These are phyloP conservation scores for Candida glucosophila DNA, from an alignment of 1,139 yeast species.

Conservation along the genomic window DNA sequence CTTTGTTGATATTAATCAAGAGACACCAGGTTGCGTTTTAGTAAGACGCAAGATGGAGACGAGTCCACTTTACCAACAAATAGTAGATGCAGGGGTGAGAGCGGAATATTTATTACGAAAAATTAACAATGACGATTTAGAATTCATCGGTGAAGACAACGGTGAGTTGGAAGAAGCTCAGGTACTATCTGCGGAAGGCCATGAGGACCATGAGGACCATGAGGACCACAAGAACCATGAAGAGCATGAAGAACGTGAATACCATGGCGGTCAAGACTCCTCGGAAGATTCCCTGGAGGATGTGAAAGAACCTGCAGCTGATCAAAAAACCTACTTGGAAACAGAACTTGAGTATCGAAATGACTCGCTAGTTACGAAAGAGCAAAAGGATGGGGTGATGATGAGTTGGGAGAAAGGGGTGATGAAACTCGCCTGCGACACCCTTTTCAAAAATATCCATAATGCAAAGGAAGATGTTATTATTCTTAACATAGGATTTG, in stretches of 20 bases:
- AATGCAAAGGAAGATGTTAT: constrained; percentile 36
- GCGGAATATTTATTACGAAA: constrained; percentile 78
- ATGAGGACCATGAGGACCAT: no score
- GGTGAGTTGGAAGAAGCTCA: no score
- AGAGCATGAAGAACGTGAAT: constrained; percentile 8
- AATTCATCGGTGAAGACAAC: no score
- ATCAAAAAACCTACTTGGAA: constrained; percentile 56
- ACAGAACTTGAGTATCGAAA: constrained; percentile 65
- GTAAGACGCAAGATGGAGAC: constrained; percentile 40
- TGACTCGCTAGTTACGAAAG: constrained; percentile 63
- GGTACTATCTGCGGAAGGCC: no score
- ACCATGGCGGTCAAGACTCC: no score
- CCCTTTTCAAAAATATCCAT: constrained; percentile 40
- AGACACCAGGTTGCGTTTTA: constrained; percentile 72
- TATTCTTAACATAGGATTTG: constrained; percentile 83
- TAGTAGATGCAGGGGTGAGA: constrained; percentile 84
- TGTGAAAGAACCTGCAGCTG: constrained; percentile 39
- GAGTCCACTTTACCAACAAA: constrained; percentile 37
- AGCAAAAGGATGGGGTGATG: constrained; percentile 86
- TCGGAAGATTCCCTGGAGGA: constrained; percentile 5
- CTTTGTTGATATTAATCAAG: constrained; percentile 52
- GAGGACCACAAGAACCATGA: constrained; percentile 5
- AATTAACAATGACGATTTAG: constrained; percentile 51
- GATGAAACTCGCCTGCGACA: constrained; percentile 73
- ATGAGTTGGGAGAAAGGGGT: constrained; percentile 91